Evolutionary conservation across 2,329 filamentous ascomycete species (phyloP), one percentile per base, ranked within the genome.

Genomic region (Penicillium concentricum): DNA sequence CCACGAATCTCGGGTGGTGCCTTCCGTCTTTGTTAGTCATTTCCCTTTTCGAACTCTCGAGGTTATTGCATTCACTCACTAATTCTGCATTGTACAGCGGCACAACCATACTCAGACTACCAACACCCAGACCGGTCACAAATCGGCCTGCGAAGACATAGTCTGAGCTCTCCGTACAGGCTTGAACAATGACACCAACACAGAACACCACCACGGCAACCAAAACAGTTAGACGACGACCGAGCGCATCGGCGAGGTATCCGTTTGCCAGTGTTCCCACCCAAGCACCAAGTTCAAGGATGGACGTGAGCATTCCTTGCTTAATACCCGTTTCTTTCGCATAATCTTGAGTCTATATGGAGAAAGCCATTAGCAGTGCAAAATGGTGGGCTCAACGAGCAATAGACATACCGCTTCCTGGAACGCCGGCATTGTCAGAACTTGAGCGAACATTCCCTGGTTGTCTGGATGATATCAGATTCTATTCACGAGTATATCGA

Each of bases 401-500:
- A 73, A 74, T 35, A 67, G 59, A 50, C 76, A 74, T 72, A 81
- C 81, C 39, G 80, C 72, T 43, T 69, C 58, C 39, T 74, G 73
- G 59, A 81, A 82, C 1, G 76, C 74, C 5, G 69, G 66, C 79
- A 82, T 82, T 22, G 76, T 78, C 53, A 84, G 65, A 22, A 92
- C 84, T 24, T 88, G 88, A n/a, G 84, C 84, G 74, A 90, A 90
- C 74, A 90, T 87, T 63, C 88, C 89, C 70, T 90, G 87, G 68
- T 91, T 90, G 74, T 90, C 69, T 72, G 28, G 2, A 28, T n/a
- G 8, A 37, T 5, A 26, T 61, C 12, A 57, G 41, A 9, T 38
- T 24, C 8, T 5, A 24, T 59, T 26, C 57, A 37, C 18, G 2
- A 43, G 15, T 30, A 4, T 13, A 8, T 20, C 39, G 8, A 4